These are phyloP conservation scores for Phytopythium oedochilum DNA, from an alignment of 352 stramenopile genomes.

Conservation along the genomic window DNA sequence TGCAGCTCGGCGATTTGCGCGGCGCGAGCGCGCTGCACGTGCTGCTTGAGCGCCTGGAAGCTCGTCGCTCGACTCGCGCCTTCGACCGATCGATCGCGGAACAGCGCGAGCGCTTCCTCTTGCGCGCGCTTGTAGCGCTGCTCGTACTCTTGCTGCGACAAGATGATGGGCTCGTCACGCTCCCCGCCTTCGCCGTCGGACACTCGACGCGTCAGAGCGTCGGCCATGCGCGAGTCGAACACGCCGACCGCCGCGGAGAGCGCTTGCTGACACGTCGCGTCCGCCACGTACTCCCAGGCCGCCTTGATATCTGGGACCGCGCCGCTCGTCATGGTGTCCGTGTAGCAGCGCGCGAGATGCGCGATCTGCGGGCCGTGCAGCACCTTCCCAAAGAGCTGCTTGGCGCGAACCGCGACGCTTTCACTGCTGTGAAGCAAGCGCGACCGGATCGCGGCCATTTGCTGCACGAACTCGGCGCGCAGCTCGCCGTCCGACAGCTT, in stretches of 20 bases:
- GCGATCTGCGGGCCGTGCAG: conserved; percentile 62
- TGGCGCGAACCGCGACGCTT: conserved; percentile 32
- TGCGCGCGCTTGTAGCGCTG: conserved; percentile 68
- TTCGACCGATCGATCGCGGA: conserved; percentile 69
- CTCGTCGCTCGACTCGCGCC: conserved; percentile 43
- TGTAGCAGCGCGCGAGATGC: conserved; percentile 63
- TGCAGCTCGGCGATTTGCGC: conserved; percentile 52
- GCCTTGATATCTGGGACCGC: conserved; percentile 78
- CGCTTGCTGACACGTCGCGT: conserved; percentile 68
- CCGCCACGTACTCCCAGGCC: conserved; percentile 78
- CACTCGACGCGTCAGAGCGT: neutral
- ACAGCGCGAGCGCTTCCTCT: conserved; percentile 59
- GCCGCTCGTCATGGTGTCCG: conserved; percentile 72
- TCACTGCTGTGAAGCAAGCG: conserved; percentile 26
- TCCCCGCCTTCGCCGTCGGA: conserved; percentile 4
- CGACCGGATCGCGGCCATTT: conserved; percentile 55
- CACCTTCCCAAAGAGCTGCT: conserved; percentile 62
- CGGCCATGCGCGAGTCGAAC: conserved; percentile 52
- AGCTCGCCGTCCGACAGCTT: conserved; percentile 47
- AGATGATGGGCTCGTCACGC: conserved; percentile 17
- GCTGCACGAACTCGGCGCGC: conserved; percentile 68
- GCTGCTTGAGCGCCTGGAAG: conserved; percentile 74
- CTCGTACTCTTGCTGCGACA: conserved; percentile 72
- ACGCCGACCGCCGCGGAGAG: conserved; percentile 41
- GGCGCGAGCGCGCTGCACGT: conserved; percentile 59